Percentiles rank a stretch among this genome's conserved stretches.
phyloP scores from a whole-genome alignment of 257 asterid species.

The Solanum rostratum region DNA sequence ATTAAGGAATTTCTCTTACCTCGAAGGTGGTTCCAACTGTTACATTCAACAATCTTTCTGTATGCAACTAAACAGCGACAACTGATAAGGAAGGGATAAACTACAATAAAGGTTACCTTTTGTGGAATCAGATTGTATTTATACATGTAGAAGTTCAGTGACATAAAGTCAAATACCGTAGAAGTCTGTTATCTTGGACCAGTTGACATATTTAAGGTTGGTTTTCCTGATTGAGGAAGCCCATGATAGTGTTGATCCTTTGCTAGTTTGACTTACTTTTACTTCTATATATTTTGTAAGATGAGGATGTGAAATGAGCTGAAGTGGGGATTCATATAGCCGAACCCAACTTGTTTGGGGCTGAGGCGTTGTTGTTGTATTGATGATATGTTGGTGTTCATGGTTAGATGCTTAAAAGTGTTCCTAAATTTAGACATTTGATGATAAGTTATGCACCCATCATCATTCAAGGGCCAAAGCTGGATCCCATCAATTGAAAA shows the following conservation, averaged over 20 bases:
- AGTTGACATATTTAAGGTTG: neutral
- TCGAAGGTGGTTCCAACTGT: neutral
- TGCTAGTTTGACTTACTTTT: neutral
- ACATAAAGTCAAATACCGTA: neutral
- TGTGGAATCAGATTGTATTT: neutral
- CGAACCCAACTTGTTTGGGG: neutral
- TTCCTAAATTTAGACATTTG: neutral
- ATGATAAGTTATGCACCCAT: neutral
- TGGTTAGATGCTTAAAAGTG: neutral
- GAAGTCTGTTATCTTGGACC: neutral
- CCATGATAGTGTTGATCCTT: neutral
- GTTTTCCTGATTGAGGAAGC: neutral
- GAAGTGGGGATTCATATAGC: neutral
- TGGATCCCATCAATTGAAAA: neutral
- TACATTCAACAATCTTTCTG: neutral
- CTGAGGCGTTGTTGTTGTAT: neutral
- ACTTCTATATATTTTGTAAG: neutral
- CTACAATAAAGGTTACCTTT: neutral
- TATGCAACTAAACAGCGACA: neutral
- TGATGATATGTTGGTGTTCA: neutral
- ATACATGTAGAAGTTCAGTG: neutral
- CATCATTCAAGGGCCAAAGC: neutral
- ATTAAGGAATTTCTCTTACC: neutral
- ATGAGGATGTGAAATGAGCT: neutral
- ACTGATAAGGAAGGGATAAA: neutral